Evolutionary conservation across 1,139 yeast species (phyloP).

Genomic region (Candida tunisiensis): DNA sequence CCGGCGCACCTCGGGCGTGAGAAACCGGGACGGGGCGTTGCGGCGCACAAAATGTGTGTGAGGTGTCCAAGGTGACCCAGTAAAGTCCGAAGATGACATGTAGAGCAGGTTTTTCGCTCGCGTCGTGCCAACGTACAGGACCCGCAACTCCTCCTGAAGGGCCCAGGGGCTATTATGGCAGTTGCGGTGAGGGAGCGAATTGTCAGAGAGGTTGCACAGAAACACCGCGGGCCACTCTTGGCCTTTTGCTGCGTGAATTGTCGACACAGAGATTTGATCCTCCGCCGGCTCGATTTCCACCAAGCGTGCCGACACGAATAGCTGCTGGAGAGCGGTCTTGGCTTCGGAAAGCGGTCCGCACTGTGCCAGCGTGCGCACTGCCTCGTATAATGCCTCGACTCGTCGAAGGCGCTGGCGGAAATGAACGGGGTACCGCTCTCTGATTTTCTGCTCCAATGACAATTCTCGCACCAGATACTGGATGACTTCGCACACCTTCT

Average conservation of each 20-base stretch:
- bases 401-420: not conserved
- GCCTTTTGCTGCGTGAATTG: slow-evolving; percentile 85
- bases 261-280: slow-evolving; percentile 28
- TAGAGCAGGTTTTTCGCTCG: slow-evolving; percentile 33
- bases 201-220: slow-evolving; percentile 53
- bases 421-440: not conserved
- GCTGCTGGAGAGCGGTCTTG: slow-evolving; percentile 1
- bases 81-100: too few species aligned
- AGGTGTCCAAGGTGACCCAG: not conserved
- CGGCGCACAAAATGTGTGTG: not conserved
- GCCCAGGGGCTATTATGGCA: slow-evolving; percentile 25
- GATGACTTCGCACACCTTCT: too few species aligned
- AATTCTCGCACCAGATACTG: too few species aligned
- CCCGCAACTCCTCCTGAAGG: slow-evolving; percentile 48
- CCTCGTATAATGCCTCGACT: not conserved
- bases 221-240: slow-evolving; percentile 82
- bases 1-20: too few species aligned
- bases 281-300: not conserved
- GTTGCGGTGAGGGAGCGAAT: slow-evolving; percentile 38
- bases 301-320: not conserved
- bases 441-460: too few species aligned
- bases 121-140: slow-evolving; percentile 62
- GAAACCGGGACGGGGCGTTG: not conserved
- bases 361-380: not conserved
- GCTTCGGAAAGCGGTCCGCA: not conserved